A percentile compares a stretch with the other conserved stretches of the same genome.
phyloP scores from a whole-genome alignment of 768 basidiomycete genomes.

The Daedaleopsis sinensis region DNA sequence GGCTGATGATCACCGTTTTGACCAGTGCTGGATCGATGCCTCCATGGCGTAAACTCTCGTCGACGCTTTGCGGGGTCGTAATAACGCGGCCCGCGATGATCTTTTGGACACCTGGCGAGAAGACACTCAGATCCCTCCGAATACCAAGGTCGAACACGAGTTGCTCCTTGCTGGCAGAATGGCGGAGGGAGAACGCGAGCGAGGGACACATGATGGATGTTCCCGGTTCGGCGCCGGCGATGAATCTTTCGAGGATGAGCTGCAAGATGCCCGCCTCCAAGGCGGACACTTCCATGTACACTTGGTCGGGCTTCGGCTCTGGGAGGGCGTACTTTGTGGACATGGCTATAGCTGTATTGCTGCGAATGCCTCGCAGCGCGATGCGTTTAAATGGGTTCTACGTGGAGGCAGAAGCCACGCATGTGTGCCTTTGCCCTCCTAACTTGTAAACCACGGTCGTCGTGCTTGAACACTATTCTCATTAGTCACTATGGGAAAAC shows the following conservation, averaged over 20 bases:
- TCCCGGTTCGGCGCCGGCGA: constrained; percentile 38
- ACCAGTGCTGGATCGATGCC: constrained; percentile 47
- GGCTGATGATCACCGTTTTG: constrained; percentile 49
- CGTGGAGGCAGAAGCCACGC: background rate
- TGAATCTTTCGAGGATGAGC: constrained; percentile 40
- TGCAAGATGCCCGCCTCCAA: constrained; percentile 53
- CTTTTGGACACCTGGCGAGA: constrained; percentile 39
- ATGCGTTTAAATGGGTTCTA: background rate
- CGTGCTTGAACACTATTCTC: background rate
- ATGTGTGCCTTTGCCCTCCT: background rate
- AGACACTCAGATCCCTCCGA: constrained; percentile 48
- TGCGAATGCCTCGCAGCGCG: background rate
- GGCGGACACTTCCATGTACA: constrained; percentile 57
- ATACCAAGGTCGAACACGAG: constrained; percentile 60
- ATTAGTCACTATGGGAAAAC: background rate
- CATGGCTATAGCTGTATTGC: background rate
- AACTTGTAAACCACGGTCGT: background rate
- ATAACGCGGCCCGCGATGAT: constrained; percentile 26
- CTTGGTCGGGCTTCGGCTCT: constrained; percentile 42
- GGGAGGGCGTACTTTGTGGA: constrained; percentile 35
- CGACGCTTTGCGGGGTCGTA: constrained; percentile 33
- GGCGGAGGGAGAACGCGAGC: constrained; percentile 53
- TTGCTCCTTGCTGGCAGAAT: constrained; percentile 42
- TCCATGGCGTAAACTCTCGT: constrained; percentile 54
- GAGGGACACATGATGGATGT: constrained; percentile 42